phyloP scores from a whole-genome alignment of 2,329 filamentous ascomycete genomes.

The Dactylellina sp. region DNA sequence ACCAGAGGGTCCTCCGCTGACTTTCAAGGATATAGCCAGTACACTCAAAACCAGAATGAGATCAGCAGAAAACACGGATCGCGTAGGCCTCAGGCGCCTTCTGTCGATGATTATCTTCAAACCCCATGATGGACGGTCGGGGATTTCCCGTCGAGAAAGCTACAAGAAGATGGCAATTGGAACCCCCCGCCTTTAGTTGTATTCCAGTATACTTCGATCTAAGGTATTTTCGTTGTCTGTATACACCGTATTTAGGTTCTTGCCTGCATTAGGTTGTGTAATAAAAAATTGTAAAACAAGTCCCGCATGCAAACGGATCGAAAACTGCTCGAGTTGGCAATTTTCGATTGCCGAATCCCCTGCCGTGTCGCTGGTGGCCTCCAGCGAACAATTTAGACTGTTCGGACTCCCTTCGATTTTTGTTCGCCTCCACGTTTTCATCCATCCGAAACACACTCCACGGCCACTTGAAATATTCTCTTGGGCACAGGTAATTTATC shows the following conservation, averaged over 20 bases:
- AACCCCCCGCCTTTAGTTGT: too few relatives aligned
- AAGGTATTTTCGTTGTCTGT: slow-evolving; percentile 1
- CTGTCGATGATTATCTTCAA: too few relatives aligned
- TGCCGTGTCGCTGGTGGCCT: slow-evolving; percentile 35
- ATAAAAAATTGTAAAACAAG: slow-evolving; percentile 40
- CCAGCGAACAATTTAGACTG: slow-evolving; percentile 15
- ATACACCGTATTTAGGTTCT: slow-evolving; percentile 2
- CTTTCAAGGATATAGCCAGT: slow-evolving; percentile 37
- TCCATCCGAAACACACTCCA: slow-evolving; percentile 22
- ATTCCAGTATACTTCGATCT: too few relatives aligned
- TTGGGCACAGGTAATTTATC: slow-evolving; percentile 17
- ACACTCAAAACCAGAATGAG: slow-evolving; percentile 24
- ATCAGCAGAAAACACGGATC: slow-evolving; percentile 25
- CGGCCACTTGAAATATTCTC: slow-evolving; percentile 15
- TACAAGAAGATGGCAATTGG: too few relatives aligned
- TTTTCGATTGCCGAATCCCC: slow-evolving; percentile 24
- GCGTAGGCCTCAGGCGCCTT: slow-evolving; percentile 26
- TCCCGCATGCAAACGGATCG: background rate
- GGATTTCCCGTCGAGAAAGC: too few relatives aligned
- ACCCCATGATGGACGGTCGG: too few relatives aligned
- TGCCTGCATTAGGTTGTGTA: slow-evolving; percentile 30
- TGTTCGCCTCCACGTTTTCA: slow-evolving; percentile 34
- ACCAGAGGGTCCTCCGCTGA: too few relatives aligned
- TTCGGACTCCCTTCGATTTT: slow-evolving; percentile 1
- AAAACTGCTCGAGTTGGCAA: slow-evolving; percentile 15